Percentiles rank a stretch among this genome's conserved stretches.
Evolutionary conservation across 306 rosid species (phyloP).

Genomic region (Rosa multiflora): DNA sequence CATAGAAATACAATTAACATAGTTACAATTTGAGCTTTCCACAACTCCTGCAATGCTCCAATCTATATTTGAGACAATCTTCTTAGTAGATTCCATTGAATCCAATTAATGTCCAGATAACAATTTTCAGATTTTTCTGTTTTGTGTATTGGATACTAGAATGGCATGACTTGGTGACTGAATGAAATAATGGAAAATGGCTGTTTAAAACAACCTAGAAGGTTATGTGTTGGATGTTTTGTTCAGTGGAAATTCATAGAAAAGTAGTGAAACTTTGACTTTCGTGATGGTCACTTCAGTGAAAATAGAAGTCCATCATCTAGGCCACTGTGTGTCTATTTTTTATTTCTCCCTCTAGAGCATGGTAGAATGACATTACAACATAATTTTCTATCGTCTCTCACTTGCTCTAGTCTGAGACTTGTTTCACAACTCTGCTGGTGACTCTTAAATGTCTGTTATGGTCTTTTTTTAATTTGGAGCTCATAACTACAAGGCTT

Average conservation of each 20-base stretch:
- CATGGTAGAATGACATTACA: neutral
- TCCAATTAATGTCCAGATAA: neutral
- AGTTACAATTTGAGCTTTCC: conserved; percentile 3
- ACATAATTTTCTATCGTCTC: neutral
- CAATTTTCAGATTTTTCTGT: neutral
- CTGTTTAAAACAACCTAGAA: conserved; percentile 1
- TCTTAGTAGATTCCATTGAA: neutral
- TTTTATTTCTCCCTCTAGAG: neutral
- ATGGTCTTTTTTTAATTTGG: neutral
- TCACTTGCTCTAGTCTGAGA: neutral
- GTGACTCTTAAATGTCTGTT: neutral
- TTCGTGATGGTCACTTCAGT: neutral
- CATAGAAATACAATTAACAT: neutral
- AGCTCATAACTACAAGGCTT: conserved; percentile 17
- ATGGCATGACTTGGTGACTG: neutral
- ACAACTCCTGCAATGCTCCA: neutral
- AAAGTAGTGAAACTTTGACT: neutral
- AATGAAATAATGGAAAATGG: conserved; percentile 4
- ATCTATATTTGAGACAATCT: neutral
- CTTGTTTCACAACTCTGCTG: neutral
- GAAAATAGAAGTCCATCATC: neutral
- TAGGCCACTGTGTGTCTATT: neutral
- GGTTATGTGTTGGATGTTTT: neutral
- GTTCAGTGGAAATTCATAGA: neutral
- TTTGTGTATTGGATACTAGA: neutral